Conservation (phyloP, 129 eudicot species). For the Flaveria sonorensis region DNA sequence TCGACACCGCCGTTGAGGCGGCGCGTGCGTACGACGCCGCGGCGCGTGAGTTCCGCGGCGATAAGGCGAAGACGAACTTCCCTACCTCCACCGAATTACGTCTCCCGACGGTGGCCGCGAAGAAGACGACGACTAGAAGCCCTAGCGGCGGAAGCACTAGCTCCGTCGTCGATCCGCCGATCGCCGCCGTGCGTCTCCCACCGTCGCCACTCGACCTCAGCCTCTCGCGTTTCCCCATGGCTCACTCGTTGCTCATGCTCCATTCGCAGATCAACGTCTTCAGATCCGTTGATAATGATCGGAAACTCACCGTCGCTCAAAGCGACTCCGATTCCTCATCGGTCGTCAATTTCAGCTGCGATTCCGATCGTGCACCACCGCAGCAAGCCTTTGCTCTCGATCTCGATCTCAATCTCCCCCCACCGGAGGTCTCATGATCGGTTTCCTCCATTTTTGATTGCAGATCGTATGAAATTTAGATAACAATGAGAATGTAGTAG, state of each 20-base stretch:
- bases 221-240: constrained; percentile 40
- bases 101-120: constrained; percentile 9
- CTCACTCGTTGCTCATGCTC: constrained; percentile 40
- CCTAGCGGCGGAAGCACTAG: constrained; percentile 49
- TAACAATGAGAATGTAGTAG: not conserved
- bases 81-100: constrained; percentile 34
- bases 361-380: constrained; percentile 8
- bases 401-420: constrained; percentile 58
- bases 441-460: not conserved
- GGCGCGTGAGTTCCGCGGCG: constrained; percentile 56
- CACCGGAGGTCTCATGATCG: constrained; percentile 45
- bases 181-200: constrained; percentile 22
- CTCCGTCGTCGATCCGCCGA: constrained; percentile 39
- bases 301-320: constrained; percentile 17
- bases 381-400: constrained; percentile 35
- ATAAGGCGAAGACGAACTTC: constrained; percentile 56
- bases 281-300: too few relatives aligned
- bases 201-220: constrained; percentile 44
- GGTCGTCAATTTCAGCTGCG: constrained; percentile 35
- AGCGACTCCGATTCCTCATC: constrained; percentile 55
- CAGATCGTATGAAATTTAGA: constrained; percentile 18
- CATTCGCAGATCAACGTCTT: constrained; percentile 31
- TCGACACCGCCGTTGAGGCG: constrained; percentile 51
- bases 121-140: constrained; percentile 24
- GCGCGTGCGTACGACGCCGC: constrained; percentile 59